Conservation (phyloP, 345 rosid species). For the Moricandia moricandioides region DNA sequence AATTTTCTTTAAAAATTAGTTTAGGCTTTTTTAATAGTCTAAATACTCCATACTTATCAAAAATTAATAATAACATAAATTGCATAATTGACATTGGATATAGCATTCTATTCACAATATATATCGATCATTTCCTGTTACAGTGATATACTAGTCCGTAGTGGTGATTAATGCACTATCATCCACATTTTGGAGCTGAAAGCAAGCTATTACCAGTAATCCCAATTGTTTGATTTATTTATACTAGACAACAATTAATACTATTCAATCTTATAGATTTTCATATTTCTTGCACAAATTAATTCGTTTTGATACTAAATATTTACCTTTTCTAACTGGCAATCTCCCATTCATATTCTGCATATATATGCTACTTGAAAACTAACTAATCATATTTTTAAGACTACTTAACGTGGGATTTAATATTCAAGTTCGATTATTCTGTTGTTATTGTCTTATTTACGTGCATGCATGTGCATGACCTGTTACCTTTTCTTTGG, state of each 20-base stretch:
- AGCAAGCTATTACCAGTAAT: background rate
- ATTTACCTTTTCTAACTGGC: background rate
- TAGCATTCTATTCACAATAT: background rate
- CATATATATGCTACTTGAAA: background rate
- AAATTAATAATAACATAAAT: no score
- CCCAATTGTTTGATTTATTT: background rate
- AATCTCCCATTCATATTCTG: background rate
- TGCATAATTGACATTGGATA: background rate
- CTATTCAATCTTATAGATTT: background rate
- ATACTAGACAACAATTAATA: background rate
- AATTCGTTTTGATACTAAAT: background rate
- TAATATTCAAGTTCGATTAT: background rate
- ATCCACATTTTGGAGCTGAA: background rate
- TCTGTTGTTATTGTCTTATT: background rate
- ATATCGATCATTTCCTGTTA: background rate
- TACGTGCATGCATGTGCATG: slow-evolving; percentile 11
- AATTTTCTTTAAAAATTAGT: no score
- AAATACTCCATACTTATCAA: no score
- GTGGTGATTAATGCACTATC: background rate
- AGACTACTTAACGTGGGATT: background rate
- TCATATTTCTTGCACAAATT: background rate
- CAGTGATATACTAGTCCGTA: background rate
- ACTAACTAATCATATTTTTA: background rate
- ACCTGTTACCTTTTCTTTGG: background rate
- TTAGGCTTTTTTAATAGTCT: no score